phyloP scores from a whole-genome alignment of 2,329 filamentous ascomycete species.

The Neonectria coccinea region DNA sequence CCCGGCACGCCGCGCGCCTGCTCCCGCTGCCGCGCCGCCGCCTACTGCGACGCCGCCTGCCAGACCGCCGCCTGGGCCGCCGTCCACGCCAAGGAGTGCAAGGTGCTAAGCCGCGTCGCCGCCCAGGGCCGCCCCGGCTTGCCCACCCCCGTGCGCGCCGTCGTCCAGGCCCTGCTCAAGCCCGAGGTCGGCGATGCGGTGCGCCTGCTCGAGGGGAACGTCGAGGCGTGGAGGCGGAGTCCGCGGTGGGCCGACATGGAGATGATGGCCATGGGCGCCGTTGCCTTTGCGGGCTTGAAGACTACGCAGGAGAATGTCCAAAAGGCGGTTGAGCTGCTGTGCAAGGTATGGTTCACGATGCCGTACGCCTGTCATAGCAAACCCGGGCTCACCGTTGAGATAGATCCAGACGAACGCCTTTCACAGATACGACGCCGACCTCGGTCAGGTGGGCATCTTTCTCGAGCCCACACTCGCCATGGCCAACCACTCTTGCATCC shows the following conservation, averaged over 20 bases:
- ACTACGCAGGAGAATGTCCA: conserved; percentile 51
- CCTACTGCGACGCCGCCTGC: conserved; percentile 67
- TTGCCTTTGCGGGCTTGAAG: conserved; percentile 56
- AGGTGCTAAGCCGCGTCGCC: conserved; percentile 52
- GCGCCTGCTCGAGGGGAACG: conserved; percentile 60
- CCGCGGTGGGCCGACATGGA: conserved; percentile 61
- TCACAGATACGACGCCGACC: conserved; percentile 65
- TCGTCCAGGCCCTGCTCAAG: conserved; percentile 63
- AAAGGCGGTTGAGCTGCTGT: conserved; percentile 61
- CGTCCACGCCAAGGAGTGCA: conserved; percentile 68
- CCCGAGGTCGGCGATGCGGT: conserved; percentile 50
- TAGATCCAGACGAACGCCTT: conserved; percentile 74
- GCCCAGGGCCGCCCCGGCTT: conserved; percentile 48
- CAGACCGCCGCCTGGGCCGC: conserved; percentile 66
- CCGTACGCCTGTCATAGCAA: background rate
- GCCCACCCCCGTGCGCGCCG: conserved; percentile 67
- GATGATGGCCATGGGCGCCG: conserved; percentile 59
- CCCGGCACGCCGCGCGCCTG: conserved; percentile 55
- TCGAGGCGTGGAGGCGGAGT: conserved; percentile 51
- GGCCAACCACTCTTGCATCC: conserved; percentile 72
- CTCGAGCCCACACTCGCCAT: conserved; percentile 68
- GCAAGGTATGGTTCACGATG: conserved; percentile 59
- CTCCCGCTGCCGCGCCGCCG: conserved; percentile 63
- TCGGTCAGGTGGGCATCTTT: conserved; percentile 66
- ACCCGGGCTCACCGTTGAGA: conserved; percentile 8